Conservation (phyloP, 139 green algal species). For the Diplosphaera chodatii region DNA sequence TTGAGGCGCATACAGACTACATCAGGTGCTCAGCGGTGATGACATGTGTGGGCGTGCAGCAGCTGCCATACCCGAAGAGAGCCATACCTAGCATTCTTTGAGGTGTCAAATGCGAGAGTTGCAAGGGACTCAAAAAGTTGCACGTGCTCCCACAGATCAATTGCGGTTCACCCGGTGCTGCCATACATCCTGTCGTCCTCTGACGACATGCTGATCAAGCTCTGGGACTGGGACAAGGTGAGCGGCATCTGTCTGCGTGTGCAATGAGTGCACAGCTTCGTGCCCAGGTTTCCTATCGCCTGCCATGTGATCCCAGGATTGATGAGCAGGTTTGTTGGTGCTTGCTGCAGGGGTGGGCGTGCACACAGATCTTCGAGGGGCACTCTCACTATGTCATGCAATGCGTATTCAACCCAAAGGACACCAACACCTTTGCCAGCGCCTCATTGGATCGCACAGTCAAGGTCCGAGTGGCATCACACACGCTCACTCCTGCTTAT, state of each 20-base stretch:
- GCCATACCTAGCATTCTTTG: neutral
- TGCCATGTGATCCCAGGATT: too few species aligned
- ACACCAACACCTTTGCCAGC: constrained; percentile 98
- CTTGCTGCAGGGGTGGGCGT: constrained; percentile 63
- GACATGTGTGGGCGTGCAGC: too few species aligned
- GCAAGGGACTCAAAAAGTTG: too few species aligned
- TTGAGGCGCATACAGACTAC: constrained; percentile 98
- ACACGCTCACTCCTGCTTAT: too few species aligned
- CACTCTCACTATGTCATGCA: constrained; percentile 99
- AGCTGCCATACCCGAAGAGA: neutral
- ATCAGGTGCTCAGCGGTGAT: constrained; percentile 61
- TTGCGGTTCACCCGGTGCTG: constrained; percentile 90
- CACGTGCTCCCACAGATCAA: too few species aligned
- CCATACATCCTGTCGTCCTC: constrained; percentile 89
- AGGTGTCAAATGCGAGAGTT: too few species aligned
- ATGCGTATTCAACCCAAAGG: constrained; percentile 97
- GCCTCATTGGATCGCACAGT: constrained; percentile 94
- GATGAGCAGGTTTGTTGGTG: neutral
- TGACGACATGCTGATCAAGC: constrained; percentile 99
- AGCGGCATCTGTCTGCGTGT: too few species aligned
- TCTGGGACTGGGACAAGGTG: constrained; percentile 99
- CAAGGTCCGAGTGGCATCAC: constrained; percentile 62
- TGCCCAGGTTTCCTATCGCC: too few species aligned
- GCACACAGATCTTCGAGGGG: constrained; percentile 95
- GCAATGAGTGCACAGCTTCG: too few species aligned